Base-by-base conservation (phyloP, 306 rosid species). In the Rubus idaeus region DNA sequence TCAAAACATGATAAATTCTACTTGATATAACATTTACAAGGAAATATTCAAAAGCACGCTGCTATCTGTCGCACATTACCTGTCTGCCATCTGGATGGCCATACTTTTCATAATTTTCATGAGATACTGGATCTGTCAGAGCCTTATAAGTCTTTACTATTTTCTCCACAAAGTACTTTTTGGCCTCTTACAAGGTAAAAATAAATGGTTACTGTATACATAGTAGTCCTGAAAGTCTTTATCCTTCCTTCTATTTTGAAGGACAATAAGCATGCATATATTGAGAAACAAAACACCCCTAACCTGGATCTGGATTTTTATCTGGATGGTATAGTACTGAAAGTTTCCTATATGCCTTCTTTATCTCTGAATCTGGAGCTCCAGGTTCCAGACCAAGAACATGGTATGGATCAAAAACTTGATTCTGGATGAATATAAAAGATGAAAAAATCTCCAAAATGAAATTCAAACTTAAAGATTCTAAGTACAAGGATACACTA, bases 61-160 rank as follows among this genome's bases (percentile, higher is more conserved):
- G 67, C 71, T 9, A 39, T 66, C 49, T 61, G 50, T 37, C 72
- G 35, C 75, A 60, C 62, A 73, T 68, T 90, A 91, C 99, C 97
- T 92, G 97, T 65, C 96, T 88, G n/a, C 99, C 98, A 85, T 91
- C 97, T 68, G 98, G 99, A 86, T 96, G 98, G 80, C 99, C 99
- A 84, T 91, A 96, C 80, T 93, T 96, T 80, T 96, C 98, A 83
- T 88, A 96, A 78, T 92, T 96, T 78, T 96, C 97, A 58, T 96
- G 97, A 50, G 97, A 88, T 81, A 75, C 72, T 53, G 94, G 93
- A 89, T 92, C 97, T 50, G 97, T 92, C 80, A 92, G 87, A 85
- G 98, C 94, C 85, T 92, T 97, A 84, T 96, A 92, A 78, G 99
- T 98, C 88, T 96, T 96, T 1, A 92, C 90, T 86, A 96, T 91